Percentiles rank a stretch among this genome's conserved stretches.
These are phyloP conservation scores for Torrubiella hemipterigena DNA, from an alignment of 2,329 filamentous ascomycete genomes.

Conservation along the genomic window DNA sequence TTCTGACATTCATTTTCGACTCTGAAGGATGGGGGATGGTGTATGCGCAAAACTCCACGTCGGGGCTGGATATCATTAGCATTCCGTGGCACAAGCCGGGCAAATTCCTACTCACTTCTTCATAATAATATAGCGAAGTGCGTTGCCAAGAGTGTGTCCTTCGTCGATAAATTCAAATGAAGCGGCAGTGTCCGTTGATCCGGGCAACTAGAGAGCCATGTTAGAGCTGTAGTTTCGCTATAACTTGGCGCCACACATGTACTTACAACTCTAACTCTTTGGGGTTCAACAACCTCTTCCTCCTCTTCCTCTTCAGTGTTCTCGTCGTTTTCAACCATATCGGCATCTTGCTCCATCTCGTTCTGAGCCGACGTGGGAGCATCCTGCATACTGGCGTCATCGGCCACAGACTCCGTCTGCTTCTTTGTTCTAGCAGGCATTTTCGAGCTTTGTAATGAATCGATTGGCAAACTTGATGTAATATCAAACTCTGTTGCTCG, in stretches of 20 bases:
- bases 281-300: slow-evolving; percentile 33
- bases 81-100: slow-evolving; percentile 7
- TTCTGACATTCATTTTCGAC: slow-evolving; percentile 90
- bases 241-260: neutral
- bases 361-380: slow-evolving; percentile 26
- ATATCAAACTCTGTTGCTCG: neutral
- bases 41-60: slow-evolving; percentile 97
- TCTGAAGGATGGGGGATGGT: slow-evolving; percentile 96
- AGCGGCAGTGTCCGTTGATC: slow-evolving; percentile 75
- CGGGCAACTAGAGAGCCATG: slow-evolving; percentile 55
- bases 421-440: slow-evolving; percentile 30
- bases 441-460: slow-evolving; percentile 6
- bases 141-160: slow-evolving; percentile 92
- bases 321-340: slow-evolving; percentile 13
- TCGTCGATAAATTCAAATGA: slow-evolving; percentile 92
- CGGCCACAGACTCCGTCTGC: slow-evolving; percentile 14
- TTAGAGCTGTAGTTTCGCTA: slow-evolving; percentile 2
- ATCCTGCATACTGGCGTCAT: slow-evolving; percentile 33
- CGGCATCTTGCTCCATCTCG: slow-evolving; percentile 14
- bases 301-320: slow-evolving; percentile 28
- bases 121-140: slow-evolving; percentile 90
- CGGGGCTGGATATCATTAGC: slow-evolving; percentile 47
- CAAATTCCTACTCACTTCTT: slow-evolving; percentile 64
- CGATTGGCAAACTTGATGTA: neutral
- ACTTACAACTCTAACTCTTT: slow-evolving; percentile 51